These are phyloP conservation scores for Colletotrichum sp. DNA, from an alignment of 2,329 filamentous ascomycete genomes.

Conservation along the genomic window DNA sequence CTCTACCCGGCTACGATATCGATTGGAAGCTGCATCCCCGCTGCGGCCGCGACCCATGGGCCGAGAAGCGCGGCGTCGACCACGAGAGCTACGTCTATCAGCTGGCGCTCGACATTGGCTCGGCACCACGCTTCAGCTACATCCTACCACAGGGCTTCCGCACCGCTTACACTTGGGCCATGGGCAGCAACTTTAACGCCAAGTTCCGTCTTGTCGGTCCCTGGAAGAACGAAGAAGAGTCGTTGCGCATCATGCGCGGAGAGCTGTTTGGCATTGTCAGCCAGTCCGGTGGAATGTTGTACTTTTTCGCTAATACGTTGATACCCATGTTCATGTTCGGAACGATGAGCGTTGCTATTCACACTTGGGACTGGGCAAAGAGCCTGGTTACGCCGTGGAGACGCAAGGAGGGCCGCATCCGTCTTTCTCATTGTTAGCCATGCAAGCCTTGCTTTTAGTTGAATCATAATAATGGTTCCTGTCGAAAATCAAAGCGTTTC, in stretches of 20 bases:
- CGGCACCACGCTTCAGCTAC: conserved; percentile 42
- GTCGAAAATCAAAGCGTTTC: background rate
- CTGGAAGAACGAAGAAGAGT: conserved; percentile 41
- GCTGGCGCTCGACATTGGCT: conserved; percentile 50
- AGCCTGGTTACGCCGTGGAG: background rate
- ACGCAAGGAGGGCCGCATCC: background rate
- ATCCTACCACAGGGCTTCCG: conserved; percentile 33
- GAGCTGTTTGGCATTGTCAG: conserved; percentile 46
- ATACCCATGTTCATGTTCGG: conserved; percentile 42
- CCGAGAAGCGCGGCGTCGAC: conserved; percentile 47
- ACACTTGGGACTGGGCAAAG: conserved; percentile 14
- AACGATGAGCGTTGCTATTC: conserved; percentile 33
- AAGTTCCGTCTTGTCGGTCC: conserved; percentile 53
- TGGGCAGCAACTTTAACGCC: conserved; percentile 53
- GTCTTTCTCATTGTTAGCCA: background rate
- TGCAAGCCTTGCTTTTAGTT: background rate
- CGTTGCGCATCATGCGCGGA: conserved; percentile 40
- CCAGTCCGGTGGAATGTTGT: conserved; percentile 39
- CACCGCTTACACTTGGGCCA: conserved; percentile 46
- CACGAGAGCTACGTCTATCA: conserved; percentile 57
- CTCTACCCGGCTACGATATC: conserved; percentile 37
- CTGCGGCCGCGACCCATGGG: conserved; percentile 34
- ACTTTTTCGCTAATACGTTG: conserved; percentile 42
- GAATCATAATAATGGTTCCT: background rate
- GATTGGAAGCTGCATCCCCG: conserved; percentile 44